Conservation (phyloP, 2,329 filamentous ascomycete genomes). For the Talaromyces rugulosus region DNA sequence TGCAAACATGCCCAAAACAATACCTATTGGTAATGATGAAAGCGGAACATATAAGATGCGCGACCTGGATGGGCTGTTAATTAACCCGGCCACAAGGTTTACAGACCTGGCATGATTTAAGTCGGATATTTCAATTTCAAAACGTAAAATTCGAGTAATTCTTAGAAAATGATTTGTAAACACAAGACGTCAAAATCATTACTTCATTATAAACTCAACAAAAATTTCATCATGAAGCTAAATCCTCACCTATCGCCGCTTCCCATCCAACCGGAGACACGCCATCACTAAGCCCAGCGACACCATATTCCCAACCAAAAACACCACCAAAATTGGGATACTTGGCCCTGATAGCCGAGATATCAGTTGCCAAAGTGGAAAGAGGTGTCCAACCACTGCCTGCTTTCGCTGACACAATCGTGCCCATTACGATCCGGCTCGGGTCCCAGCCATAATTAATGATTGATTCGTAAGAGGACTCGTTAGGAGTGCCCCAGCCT, state of each 20-base stretch:
- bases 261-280: constrained; percentile 5
- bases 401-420: constrained; percentile 67
- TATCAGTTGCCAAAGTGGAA: constrained; percentile 47
- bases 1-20: constrained; percentile 29
- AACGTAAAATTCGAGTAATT: too few relatives aligned
- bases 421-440: constrained; percentile 65
- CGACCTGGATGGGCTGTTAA: constrained; percentile 33
- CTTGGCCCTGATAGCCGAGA: constrained; percentile 49
- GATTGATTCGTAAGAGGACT: constrained; percentile 47
- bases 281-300: constrained; percentile 40
- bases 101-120: background rate
- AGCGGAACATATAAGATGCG: constrained; percentile 37
- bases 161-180: background rate
- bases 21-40: constrained; percentile 36
- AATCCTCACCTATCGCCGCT: background rate
- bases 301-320: constrained; percentile 87
- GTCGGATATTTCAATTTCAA: too few relatives aligned
- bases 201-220: background rate
- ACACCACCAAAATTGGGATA: constrained; percentile 69
- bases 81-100: constrained; percentile 30
- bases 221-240: constrained; percentile 26
- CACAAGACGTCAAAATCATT: background rate
- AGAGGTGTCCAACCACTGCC: constrained; percentile 58
- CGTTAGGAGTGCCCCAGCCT: constrained; percentile 60
- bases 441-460: constrained; percentile 58